Percentiles rank a stretch among this genome's conserved stretches.
Evolutionary conservation across 1,284 basidiomycete species (phyloP).

Genomic region (Irpex sp.): DNA sequence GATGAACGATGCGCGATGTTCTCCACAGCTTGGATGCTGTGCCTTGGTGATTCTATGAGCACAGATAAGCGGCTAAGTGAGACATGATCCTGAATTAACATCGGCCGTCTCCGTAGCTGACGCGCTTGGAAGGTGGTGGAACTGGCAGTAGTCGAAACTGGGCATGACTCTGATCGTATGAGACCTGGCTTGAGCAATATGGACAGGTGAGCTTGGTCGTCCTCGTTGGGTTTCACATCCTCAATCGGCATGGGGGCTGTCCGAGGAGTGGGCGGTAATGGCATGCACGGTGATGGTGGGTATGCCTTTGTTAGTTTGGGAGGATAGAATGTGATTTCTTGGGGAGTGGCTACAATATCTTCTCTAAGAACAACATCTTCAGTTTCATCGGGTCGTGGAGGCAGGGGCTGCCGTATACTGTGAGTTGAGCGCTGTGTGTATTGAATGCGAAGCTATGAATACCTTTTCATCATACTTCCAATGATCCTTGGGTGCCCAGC

Average conservation of each 20-base stretch:
- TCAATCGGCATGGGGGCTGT: conserved; percentile 9
- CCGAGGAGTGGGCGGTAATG: conserved; percentile 34
- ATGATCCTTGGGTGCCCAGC: background rate
- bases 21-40: conserved; percentile 32
- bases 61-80: conserved; percentile 36
- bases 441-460: too few species aligned
- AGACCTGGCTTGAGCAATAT: background rate
- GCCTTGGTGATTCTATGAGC: conserved; percentile 33
- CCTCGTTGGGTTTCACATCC: background rate
- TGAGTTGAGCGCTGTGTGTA: background rate
- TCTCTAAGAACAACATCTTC: conserved; percentile 3
- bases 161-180: background rate
- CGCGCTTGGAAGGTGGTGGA: conserved; percentile 17
- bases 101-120: conserved; percentile 31
- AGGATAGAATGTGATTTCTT: conserved; percentile 14
- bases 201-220: background rate
- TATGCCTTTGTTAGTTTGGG: conserved; percentile 21
- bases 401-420: conserved; percentile 2
- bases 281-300: conserved; percentile 41
- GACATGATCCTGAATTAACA: conserved; percentile 39
- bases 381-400: background rate
- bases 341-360: background rate
- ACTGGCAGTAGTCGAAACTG: conserved; percentile 3
- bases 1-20: conserved; percentile 29
- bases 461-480: conserved; percentile 4